phyloP scores from a whole-genome alignment of 352 stramenopile species.

The Pythium sukuiense region DNA sequence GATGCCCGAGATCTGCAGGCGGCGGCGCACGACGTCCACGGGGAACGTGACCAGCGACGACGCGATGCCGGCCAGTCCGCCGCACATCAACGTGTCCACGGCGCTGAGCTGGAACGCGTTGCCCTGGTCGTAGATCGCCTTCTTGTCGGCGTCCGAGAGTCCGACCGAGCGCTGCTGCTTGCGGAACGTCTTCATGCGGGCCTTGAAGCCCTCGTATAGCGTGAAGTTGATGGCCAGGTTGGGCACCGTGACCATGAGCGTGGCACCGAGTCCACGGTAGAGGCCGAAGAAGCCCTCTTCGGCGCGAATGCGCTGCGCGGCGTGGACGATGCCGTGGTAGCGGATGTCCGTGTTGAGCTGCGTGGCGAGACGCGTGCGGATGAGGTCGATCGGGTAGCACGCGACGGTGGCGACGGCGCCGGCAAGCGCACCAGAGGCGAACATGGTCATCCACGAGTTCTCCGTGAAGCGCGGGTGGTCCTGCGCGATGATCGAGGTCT shows the following conservation, averaged over 20 bases:
- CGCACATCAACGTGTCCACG: conserved; percentile 91
- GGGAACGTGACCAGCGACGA: conserved; percentile 95
- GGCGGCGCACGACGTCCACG: conserved; percentile 92
- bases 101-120: conserved; percentile 44
- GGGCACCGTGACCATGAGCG: conserved; percentile 94
- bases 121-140: conserved; percentile 11
- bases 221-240: conserved; percentile 97
- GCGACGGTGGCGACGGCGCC: conserved; percentile 79
- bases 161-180: conserved; percentile 35
- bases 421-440: conserved; percentile 65
- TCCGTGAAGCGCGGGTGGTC: conserved; percentile 70
- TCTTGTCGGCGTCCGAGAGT: conserved; percentile 31
- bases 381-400: conserved; percentile 97
- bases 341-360: conserved; percentile 90
- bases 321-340: conserved; percentile 91
- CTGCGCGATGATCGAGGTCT: conserved; percentile 67
- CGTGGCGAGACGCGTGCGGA: conserved; percentile 93
- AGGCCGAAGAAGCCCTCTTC: conserved; percentile 90
- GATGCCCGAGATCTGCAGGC: conserved; percentile 94
- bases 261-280: conserved; percentile 93
- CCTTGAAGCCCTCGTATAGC: conserved; percentile 94
- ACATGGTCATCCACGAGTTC: conserved; percentile 75
- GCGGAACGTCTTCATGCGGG: conserved; percentile 82
- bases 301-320: conserved; percentile 90
- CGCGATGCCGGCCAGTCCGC: conserved; percentile 87